Evolutionary conservation across 805 yeast genomes (phyloP).

Genomic region (Yarrowia sp.): DNA sequence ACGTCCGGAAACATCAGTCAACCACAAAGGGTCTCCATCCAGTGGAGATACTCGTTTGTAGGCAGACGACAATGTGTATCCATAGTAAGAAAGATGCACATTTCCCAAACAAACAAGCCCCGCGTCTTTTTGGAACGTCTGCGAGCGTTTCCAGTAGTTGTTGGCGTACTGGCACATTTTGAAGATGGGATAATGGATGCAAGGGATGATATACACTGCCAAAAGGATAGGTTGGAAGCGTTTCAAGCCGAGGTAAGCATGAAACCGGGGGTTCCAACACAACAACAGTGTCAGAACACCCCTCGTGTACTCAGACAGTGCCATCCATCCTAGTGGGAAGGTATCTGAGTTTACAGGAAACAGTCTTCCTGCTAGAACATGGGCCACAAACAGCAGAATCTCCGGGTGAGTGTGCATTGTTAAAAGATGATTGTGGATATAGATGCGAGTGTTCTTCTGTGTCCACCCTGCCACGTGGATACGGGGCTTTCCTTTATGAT

Average conservation of each 20-base stretch:
- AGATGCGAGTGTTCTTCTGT: not conserved
- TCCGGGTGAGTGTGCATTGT: conserved; percentile 20
- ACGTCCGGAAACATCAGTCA: not conserved
- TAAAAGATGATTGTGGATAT: conserved; percentile 17
- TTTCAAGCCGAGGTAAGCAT: not conserved
- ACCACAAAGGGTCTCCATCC: conserved; percentile 13
- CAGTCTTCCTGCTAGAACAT: conserved; percentile 1
- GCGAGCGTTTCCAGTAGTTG: conserved; percentile 18
- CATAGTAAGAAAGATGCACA: not conserved
- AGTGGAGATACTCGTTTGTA: conserved; percentile 14
- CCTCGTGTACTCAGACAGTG: not conserved
- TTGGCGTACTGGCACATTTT: conserved; percentile 6
- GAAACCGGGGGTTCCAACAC: conserved; percentile 11
- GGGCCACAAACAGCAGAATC: conserved; percentile 15
- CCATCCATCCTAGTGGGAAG: conserved; percentile 10
- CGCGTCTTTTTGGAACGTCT: conserved; percentile 9
- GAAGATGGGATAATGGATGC: conserved; percentile 9
- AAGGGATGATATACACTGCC: conserved; percentile 13
- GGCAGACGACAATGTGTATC: conserved; percentile 19
- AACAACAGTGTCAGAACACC: not conserved
- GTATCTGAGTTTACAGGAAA: conserved; percentile 16
- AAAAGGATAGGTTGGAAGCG: not conserved
- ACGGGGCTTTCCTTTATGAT: conserved; percentile 12
- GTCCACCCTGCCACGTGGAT: conserved; percentile 24
- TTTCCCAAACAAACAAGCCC: not conserved